A percentile compares a stretch with the other conserved stretches of the same genome.
Conservation (phyloP, 225 moss, liverwort and hornwort genomes). For the Sphagnum tenellum region DNA sequence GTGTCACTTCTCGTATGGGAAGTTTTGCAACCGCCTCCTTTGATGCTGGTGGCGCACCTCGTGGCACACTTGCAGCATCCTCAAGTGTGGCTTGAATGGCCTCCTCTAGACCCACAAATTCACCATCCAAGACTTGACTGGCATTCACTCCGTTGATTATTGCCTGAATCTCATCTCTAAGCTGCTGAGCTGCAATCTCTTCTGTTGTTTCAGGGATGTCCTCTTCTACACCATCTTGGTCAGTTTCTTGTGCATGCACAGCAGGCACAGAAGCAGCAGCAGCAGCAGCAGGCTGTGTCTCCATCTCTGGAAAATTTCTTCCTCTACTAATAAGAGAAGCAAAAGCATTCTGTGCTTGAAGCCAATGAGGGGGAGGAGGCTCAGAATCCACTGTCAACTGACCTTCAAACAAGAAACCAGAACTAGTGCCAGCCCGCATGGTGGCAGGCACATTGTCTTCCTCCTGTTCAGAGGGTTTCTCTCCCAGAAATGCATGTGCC, state of each 20-base stretch:
- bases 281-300: not conserved
- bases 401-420: conserved; percentile 76
- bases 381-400: conserved; percentile 72
- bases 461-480: conserved; percentile 32
- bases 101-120: conserved; percentile 67
- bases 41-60: conserved; percentile 90
- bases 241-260: too few species aligned
- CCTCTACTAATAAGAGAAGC: conserved; percentile 26
- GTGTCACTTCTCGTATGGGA: conserved; percentile 59
- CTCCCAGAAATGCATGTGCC: conserved; percentile 65
- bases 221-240: too few species aligned
- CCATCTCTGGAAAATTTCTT: conserved; percentile 34
- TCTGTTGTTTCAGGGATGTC: too few species aligned
- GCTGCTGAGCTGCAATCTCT: conserved; percentile 23
- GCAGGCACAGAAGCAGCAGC: not conserved
- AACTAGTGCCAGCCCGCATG: conserved; percentile 84
- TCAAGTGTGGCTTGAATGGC: conserved; percentile 89
- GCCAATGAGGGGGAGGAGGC: conserved; percentile 71
- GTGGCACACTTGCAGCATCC: conserved; percentile 67
- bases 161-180: conserved; percentile 54
- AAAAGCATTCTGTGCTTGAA: conserved; percentile 60
- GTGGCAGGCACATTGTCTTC: conserved; percentile 44
- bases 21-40: conserved; percentile 94
- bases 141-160: conserved; percentile 44
- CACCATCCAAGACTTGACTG: conserved; percentile 22